phyloP scores from a whole-genome alignment of 371 early-diverging fungal species.

The Amoeboaphelidium occidentale region DNA sequence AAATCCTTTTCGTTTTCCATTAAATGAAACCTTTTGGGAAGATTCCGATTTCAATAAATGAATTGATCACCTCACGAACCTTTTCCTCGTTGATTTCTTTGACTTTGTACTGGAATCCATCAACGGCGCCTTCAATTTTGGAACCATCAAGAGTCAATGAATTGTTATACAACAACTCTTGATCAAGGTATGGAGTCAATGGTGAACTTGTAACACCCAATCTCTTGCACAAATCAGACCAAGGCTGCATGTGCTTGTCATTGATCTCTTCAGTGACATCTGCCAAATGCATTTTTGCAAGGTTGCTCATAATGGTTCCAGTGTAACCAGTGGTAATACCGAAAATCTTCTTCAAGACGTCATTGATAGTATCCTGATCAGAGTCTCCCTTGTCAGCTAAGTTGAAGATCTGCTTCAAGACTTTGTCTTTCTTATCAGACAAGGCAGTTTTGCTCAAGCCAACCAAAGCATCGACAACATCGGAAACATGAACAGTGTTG shows the following conservation, averaged over 20 bases:
- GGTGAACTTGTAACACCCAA: constrained; percentile 51
- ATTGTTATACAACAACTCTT: constrained; percentile 58
- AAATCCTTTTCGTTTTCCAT: too few relatives aligned
- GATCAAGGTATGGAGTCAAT: constrained; percentile 76
- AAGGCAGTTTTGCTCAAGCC: not conserved
- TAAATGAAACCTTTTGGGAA: constrained; percentile 6
- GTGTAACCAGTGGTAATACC: constrained; percentile 60
- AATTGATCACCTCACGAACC: constrained; percentile 37
- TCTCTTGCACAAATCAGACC: constrained; percentile 25
- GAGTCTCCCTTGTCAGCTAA: constrained; percentile 53
- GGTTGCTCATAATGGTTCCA: constrained; percentile 41
- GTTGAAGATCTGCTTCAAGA: constrained; percentile 30
- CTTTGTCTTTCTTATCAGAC: not conserved
- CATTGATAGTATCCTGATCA: constrained; percentile 53
- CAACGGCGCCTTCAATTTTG: constrained; percentile 36
- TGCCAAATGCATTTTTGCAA: constrained; percentile 53
- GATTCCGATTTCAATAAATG: constrained; percentile 25
- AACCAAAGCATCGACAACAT: constrained; percentile 24
- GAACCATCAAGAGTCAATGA: constrained; percentile 45
- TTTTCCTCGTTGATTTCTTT: constrained; percentile 34
- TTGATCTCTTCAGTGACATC: constrained; percentile 68
- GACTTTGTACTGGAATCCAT: constrained; percentile 39
- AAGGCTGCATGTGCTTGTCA: constrained; percentile 49
- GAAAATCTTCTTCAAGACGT: constrained; percentile 36
- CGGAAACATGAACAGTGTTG: constrained; percentile 74